Percentiles rank a stretch among this genome's conserved stretches.
These are phyloP conservation scores for Russula vinacea DNA, from an alignment of 768 basidiomycete genomes.

Conservation along the genomic window DNA sequence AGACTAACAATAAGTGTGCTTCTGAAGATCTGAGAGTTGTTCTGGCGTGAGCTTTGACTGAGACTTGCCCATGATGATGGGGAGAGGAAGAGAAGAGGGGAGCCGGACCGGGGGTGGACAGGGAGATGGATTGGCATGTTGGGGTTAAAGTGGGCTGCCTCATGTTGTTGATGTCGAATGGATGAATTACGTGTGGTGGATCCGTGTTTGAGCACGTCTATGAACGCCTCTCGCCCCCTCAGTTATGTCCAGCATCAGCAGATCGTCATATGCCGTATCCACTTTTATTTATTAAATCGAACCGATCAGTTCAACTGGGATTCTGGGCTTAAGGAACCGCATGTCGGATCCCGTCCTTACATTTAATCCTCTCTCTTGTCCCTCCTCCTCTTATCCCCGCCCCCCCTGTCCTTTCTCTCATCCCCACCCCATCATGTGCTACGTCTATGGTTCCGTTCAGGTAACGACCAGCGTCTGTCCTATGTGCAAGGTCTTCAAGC, in stretches of 20 bases:
- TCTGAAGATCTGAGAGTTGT: conserved; percentile 91
- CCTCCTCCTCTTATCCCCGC: conserved; percentile 19
- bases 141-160: neutral
- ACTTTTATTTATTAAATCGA: conserved; percentile 34
- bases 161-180: neutral
- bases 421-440: conserved; percentile 60
- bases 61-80: conserved; percentile 84
- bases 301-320: conserved; percentile 39
- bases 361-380: conserved; percentile 40
- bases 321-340: conserved; percentile 38
- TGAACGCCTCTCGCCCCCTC: conserved; percentile 29
- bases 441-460: conserved; percentile 63
- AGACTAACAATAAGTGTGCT: conserved; percentile 90
- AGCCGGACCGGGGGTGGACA: neutral
- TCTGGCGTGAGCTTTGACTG: conserved; percentile 94
- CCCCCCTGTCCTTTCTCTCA: conserved; percentile 18
- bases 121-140: neutral
- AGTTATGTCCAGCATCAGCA: conserved; percentile 7
- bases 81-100: neutral
- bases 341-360: conserved; percentile 39
- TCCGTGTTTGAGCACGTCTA: conserved; percentile 18
- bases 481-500: conserved; percentile 82
- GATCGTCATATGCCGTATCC: conserved; percentile 33
- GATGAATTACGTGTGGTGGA: conserved; percentile 23
- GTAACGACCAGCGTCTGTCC: conserved; percentile 67